Evolutionary conservation across 1,284 basidiomycete species (phyloP), one percentile per base, ranked within the genome.

Genomic region (Tremellales sp.): DNA sequence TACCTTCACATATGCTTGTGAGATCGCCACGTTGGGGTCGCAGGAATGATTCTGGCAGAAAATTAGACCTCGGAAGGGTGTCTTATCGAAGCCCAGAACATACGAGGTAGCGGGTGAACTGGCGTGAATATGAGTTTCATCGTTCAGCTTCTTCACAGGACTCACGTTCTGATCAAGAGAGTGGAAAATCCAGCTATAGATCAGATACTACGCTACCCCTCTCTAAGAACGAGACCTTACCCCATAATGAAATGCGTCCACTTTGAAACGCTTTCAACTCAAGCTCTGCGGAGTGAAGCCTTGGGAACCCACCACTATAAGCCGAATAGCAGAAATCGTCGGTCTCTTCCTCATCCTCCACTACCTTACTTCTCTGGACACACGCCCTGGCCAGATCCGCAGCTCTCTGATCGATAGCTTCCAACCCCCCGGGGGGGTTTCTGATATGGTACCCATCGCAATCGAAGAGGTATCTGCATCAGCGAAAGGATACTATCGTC

Each of bases 191-290:
- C 32, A 14, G 40, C 16, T n/a, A 28, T 21, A 27, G 25, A 31
- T 45, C 40, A 42, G 21, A 40, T 35, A 21, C 21, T 24, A 24
- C 21, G 26, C 21, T 16, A 40, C n/a, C 33, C 8, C 29, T 16
- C 8, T 25, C 29, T 22, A 31, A 18, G 22, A 18, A n/a, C 9
- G 16, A 14, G 13, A 1, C 76, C 86, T 71, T 66, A 90, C 88
- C 66, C 88, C 88, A 35, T 81, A 84, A 68, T 91, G 87, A 63
- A 84, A 91, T 1, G 89, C 88, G 71, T 92, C 89, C 1, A 92
- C 80, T 32, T 76, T 73, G 54, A 81, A 86, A 18, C 62, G 51
- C 5, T 66, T 66, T 52, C 47, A 28, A 6, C 12, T 26, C 36
- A 22, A 18, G 40, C 9, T 10, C 18, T 12, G 22, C 13, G 21